Percentiles rank a stretch among this genome's conserved stretches.
Evolutionary conservation across 495 filamentous ascomycete species (phyloP).

Genomic region (Hypoxylon perforatum): DNA sequence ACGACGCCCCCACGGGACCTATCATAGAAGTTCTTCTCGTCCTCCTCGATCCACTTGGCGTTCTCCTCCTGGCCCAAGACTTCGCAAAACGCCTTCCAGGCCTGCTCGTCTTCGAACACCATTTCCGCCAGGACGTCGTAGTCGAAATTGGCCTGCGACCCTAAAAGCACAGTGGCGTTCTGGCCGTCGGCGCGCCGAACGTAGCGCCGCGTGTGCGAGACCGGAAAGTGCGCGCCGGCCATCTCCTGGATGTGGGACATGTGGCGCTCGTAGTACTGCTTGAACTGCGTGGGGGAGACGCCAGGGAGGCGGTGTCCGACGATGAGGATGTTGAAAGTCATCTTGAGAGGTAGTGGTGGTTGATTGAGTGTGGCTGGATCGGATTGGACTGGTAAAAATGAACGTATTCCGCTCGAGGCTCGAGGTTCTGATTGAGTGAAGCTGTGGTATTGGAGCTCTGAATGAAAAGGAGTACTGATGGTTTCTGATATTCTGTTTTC

Average conservation of each 20-base stretch:
- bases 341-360: not conserved
- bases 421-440: not conserved
- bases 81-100: not conserved
- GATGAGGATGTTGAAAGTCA: not conserved
- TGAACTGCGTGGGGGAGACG: not conserved
- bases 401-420: not conserved
- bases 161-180: not conserved
- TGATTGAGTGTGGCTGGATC: not conserved
- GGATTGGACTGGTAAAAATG: not conserved
- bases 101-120: slow-evolving; percentile 7
- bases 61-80: not conserved
- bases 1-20: not conserved
- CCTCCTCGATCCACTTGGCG: slow-evolving; percentile 1
- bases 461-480: not conserved
- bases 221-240: not conserved
- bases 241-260: not conserved
- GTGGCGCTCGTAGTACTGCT: not conserved
- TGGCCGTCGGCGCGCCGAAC: not conserved
- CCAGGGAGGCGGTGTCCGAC: not conserved
- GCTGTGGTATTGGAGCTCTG: not conserved
- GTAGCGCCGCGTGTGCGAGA: not conserved
- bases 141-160: slow-evolving; percentile 19
- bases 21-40: slow-evolving; percentile 13
- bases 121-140: slow-evolving; percentile 18
- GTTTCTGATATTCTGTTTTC: not conserved